A percentile compares a stretch with the other conserved stretches of the same genome.
These are phyloP conservation scores for Cladophialophora exuberans DNA, from an alignment of 2,329 filamentous ascomycete species.

Conservation along the genomic window DNA sequence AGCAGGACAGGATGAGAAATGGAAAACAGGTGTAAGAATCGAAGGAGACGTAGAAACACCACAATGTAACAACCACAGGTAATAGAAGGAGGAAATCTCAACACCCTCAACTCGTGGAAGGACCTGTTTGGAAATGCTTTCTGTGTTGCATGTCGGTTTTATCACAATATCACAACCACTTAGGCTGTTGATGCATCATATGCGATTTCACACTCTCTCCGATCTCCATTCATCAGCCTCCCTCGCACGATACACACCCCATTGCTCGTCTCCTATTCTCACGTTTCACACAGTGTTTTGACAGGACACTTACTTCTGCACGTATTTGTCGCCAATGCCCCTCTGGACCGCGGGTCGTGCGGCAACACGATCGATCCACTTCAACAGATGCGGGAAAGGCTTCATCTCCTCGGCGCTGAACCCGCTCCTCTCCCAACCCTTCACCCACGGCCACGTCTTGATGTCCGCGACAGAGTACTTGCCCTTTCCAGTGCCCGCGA, in stretches of 20 bases:
- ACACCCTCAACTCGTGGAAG: too few species aligned
- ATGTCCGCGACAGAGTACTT: slow-evolving; percentile 60
- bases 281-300: not conserved
- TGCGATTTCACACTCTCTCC: too few species aligned
- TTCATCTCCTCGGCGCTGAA: slow-evolving; percentile 54
- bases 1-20: too few species aligned
- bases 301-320: slow-evolving; percentile 30
- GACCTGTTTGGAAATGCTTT: too few species aligned
- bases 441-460: slow-evolving; percentile 57
- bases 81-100: too few species aligned
- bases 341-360: slow-evolving; percentile 53
- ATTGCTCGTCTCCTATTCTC: not conserved
- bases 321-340: slow-evolving; percentile 47
- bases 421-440: slow-evolving; percentile 47
- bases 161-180: too few species aligned
- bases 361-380: slow-evolving; percentile 58
- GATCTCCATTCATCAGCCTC: too few species aligned
- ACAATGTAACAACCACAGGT: too few species aligned
- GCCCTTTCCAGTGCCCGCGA: slow-evolving; percentile 58
- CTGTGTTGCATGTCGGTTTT: too few species aligned
- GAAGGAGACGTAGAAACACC: too few species aligned
- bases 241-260: not conserved
- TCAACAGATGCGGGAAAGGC: slow-evolving; percentile 54
- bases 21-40: too few species aligned
- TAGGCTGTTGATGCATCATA: too few species aligned